Evolutionary conservation across 2,329 filamentous ascomycete species (phyloP).

Genomic region (Colletotrichum tropicale): DNA sequence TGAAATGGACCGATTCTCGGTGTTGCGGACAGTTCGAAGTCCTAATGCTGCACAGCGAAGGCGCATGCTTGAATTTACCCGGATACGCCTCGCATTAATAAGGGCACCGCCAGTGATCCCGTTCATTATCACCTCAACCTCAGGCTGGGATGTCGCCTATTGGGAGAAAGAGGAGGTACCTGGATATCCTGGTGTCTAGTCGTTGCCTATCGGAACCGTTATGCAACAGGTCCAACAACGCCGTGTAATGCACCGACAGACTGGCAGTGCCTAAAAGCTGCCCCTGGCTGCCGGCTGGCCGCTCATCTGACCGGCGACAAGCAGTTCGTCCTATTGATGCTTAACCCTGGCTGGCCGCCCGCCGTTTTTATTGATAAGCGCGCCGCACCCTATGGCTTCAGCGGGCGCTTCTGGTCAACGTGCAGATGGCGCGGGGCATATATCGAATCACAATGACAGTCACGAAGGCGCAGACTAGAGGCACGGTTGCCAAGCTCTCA

Average conservation of each 20-base stretch:
- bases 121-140: not conserved
- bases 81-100: not conserved
- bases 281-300: not conserved
- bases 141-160: not conserved
- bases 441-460: not conserved
- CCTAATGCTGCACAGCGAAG: not conserved
- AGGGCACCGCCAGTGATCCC: not conserved
- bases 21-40: not conserved
- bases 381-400: not conserved
- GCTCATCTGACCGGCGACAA: not conserved
- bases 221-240: not conserved
- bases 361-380: not conserved
- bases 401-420: not conserved
- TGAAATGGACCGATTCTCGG: not conserved
- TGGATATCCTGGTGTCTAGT: not conserved
- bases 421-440: not conserved
- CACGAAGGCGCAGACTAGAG: not conserved
- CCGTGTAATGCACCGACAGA: not conserved
- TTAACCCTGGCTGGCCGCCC: not conserved
- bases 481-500: not conserved
- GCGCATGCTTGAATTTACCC: not conserved
- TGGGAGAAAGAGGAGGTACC: not conserved
- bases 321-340: not conserved
- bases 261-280: not conserved
- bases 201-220: not conserved